phyloP scores from a whole-genome alignment of 108 stramenopile species.

The Fistulifera pelliculosa region DNA sequence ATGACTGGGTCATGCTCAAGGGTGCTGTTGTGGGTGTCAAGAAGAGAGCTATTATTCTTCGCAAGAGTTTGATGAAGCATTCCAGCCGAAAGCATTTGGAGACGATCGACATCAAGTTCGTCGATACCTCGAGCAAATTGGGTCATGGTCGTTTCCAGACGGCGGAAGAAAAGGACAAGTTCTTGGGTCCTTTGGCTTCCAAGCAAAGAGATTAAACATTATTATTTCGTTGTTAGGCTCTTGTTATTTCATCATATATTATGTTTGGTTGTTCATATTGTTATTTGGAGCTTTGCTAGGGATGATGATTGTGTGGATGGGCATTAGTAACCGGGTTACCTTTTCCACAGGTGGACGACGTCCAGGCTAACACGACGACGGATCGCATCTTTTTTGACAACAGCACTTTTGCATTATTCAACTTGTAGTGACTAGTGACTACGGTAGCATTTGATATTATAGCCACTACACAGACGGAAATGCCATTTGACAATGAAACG shows the following conservation, averaged over 20 bases:
- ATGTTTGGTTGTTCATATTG: not conserved
- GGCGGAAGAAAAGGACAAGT: conserved; percentile 96
- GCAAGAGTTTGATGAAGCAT: conserved; percentile 94
- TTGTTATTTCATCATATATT: not conserved
- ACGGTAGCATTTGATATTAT: too few species aligned
- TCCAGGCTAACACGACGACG: too few species aligned
- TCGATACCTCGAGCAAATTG: conserved; percentile 99
- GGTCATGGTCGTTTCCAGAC: conserved; percentile 99
- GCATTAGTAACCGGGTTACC: too few species aligned
- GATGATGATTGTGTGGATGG: too few species aligned
- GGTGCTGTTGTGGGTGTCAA: conserved; percentile 95
- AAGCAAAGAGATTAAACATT: conserved; percentile 56
- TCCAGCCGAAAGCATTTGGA: conserved; percentile 93
- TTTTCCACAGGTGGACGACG: too few species aligned
- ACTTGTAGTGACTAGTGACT: too few species aligned
- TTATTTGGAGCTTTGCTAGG: not conserved
- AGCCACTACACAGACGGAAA: too few species aligned
- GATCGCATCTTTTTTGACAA: too few species aligned
- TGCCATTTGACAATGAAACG: too few species aligned
- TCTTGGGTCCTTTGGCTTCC: conserved; percentile 96
- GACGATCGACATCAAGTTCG: conserved; percentile 95
- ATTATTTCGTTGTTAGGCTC: not conserved
- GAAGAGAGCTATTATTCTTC: conserved; percentile 96
- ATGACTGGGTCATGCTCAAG: conserved; percentile 99
- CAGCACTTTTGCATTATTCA: too few species aligned